Evolutionary conservation across 1,284 basidiomycete genomes (phyloP), one percentile per base, ranked within the genome.

Genomic region (Malassezia restricta): DNA sequence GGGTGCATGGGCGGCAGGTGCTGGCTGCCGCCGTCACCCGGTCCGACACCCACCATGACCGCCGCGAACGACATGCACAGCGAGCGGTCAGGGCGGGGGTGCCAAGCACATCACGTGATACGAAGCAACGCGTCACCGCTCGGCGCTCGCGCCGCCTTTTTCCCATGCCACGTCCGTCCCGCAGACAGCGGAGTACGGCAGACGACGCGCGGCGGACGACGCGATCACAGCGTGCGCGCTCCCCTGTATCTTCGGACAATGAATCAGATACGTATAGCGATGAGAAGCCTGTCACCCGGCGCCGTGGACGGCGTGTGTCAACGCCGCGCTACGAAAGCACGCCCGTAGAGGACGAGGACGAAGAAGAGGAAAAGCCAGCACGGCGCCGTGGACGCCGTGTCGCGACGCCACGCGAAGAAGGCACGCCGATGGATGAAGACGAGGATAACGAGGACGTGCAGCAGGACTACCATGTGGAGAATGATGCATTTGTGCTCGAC

Each of bases 401-500:
- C 20, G 20, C 20, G 20, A 24, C 20, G 20, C 2, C 20, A 24
- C 20, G 20, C 20, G 20, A 24, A 24, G 20, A 24, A 24, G 20
- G 20, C 20, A 24, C 4, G 20, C 20, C 20, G 24, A 58, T 54
- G 29, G 60, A 63, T 11, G 59, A 56, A 8, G 52, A 49, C 49
- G 83, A 82, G 62, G 81, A 81, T 1, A 84, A 83, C 49, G 81
- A 79, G 61, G 80, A 92, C 65, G 82, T 85, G 49, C 87, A 85
- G 9, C 78, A 82, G 60, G 79, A 82, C 12, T 86, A 85, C 69
- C 76, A 82, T 40, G 83, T 94, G 40, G 83, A 87, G 39, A 83
- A 84, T 45, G 85, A 96, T 72, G 90, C 92, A 75, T 83, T 91
- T 59, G 76, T 85, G 43, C 84, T 89, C 5, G 82, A 83, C 1